Evolutionary conservation across 192 early-diverging fungal genomes (phyloP).

Genomic region (Coemansia sp.): DNA sequence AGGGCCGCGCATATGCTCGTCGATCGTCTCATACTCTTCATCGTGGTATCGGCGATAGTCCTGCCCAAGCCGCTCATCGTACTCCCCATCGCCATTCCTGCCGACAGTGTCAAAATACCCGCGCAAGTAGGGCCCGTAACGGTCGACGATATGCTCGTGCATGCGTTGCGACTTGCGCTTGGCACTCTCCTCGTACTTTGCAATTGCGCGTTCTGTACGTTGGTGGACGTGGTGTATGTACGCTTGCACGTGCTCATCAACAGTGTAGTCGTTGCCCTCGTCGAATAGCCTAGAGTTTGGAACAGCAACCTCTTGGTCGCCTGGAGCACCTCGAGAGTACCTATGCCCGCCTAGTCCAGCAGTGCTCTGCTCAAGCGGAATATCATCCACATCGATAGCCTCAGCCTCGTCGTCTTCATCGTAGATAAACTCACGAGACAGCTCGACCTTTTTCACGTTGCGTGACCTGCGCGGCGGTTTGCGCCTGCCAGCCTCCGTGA

Average conservation of each 20-base stretch:
- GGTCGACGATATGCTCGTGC: constrained; percentile 48
- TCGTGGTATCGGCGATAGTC: constrained; percentile 9
- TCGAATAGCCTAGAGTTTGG: constrained; percentile 8
- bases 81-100: constrained; percentile 7
- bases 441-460: constrained; percentile 37
- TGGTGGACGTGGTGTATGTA: constrained; percentile 52
- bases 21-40: constrained; percentile 12
- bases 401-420: constrained; percentile 31
- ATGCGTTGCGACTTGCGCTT: constrained; percentile 52
- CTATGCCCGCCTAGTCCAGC: constrained; percentile 8
- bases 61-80: constrained; percentile 6
- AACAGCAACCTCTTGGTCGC: constrained; percentile 33
- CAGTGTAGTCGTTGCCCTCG: constrained; percentile 23
- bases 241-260: constrained; percentile 49
- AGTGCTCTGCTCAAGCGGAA: constrained; percentile 35
- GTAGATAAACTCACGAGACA: constrained; percentile 47
- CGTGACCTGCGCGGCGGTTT: constrained; percentile 21
- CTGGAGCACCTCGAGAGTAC: background rate
- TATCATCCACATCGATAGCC: constrained; percentile 14
- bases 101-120: constrained; percentile 39
- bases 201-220: constrained; percentile 46
- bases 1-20: background rate
- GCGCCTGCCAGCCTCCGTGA: constrained; percentile 11
- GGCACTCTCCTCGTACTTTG: constrained; percentile 43
- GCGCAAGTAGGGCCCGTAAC: constrained; percentile 47